A percentile compares a stretch with the other conserved stretches of the same genome.
Conservation (phyloP, 306 rosid genomes). For the Castanospermum australe region DNA sequence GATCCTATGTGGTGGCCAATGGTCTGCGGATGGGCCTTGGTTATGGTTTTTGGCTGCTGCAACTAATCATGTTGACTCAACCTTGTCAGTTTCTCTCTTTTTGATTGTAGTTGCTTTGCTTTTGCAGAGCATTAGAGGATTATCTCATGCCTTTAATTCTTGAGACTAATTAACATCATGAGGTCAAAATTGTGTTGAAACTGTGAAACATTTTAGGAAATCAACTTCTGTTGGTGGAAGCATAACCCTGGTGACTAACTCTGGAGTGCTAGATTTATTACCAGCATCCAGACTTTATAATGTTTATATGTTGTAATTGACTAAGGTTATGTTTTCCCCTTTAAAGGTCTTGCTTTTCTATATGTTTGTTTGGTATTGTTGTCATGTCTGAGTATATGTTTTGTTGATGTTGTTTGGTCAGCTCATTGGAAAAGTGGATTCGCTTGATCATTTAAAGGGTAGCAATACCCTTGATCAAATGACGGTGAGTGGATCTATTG, state of each 20-base stretch:
- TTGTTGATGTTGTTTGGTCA: constrained; percentile 11
- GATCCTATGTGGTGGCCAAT: not conserved
- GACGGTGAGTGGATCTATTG: constrained; percentile 42
- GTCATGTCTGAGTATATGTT: not conserved
- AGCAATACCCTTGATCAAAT: constrained; percentile 29
- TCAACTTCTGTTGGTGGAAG: not conserved
- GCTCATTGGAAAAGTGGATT: constrained; percentile 22
- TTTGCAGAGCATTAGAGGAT: not conserved
- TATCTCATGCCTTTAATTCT: not conserved
- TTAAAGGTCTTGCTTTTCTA: not conserved
- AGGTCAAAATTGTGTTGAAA: not conserved
- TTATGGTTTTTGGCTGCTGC: not conserved
- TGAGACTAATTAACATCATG: not conserved
- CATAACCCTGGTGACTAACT: not conserved
- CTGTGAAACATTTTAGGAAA: not conserved
- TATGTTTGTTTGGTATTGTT: constrained; percentile 2
- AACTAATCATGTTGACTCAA: not conserved
- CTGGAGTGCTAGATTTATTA: not conserved
- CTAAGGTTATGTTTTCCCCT: not conserved
- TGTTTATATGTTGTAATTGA: not conserved
- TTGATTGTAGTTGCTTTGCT: constrained; percentile 5
- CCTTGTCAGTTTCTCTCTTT: not conserved
- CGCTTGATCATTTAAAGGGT: constrained; percentile 24
- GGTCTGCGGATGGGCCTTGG: not conserved
- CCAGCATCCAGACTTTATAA: not conserved